Evolutionary conservation across 1,284 basidiomycete species (phyloP).

Genomic region (Phlebopus sp.): DNA sequence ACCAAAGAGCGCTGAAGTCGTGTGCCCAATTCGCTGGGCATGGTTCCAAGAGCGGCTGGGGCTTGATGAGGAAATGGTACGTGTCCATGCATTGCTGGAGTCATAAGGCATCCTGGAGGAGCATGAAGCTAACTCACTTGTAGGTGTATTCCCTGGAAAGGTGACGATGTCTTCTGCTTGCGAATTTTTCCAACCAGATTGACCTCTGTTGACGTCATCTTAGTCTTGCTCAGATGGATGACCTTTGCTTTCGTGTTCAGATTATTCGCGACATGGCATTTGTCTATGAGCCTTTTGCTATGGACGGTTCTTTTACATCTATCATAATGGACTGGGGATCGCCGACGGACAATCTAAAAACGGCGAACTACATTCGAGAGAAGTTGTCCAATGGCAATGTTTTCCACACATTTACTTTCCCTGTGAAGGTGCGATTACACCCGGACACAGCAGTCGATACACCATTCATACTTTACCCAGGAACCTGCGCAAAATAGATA

Average conservation of each 20-base stretch:
- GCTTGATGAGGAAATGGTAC: conserved; percentile 28
- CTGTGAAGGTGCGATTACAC: conserved; percentile 36
- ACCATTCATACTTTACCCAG: conserved; percentile 23
- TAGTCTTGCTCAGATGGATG: conserved; percentile 34
- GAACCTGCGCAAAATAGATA: conserved; percentile 20
- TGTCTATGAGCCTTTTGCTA: conserved; percentile 49
- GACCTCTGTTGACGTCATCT: not conserved
- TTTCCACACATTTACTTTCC: conserved; percentile 48
- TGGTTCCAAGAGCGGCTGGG: conserved; percentile 16
- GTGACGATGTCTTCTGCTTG: conserved; percentile 6
- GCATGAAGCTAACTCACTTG: not conserved
- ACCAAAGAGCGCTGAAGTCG: conserved; percentile 26
- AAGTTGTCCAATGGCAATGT: conserved; percentile 17
- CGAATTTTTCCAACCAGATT: not conserved
- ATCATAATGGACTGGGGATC: conserved; percentile 54
- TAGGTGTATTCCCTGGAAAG: conserved; percentile 34
- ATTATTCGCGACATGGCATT: conserved; percentile 42
- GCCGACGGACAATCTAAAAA: conserved; percentile 29
- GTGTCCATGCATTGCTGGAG: conserved; percentile 5
- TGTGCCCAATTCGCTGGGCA: conserved; percentile 30
- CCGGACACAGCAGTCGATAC: not conserved
- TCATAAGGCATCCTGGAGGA: not conserved
- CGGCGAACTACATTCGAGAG: conserved; percentile 35
- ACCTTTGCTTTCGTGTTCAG: conserved; percentile 39
- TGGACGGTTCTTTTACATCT: conserved; percentile 42